Conservation (phyloP, 768 basidiomycete species). For the Panellus pusillus region DNA sequence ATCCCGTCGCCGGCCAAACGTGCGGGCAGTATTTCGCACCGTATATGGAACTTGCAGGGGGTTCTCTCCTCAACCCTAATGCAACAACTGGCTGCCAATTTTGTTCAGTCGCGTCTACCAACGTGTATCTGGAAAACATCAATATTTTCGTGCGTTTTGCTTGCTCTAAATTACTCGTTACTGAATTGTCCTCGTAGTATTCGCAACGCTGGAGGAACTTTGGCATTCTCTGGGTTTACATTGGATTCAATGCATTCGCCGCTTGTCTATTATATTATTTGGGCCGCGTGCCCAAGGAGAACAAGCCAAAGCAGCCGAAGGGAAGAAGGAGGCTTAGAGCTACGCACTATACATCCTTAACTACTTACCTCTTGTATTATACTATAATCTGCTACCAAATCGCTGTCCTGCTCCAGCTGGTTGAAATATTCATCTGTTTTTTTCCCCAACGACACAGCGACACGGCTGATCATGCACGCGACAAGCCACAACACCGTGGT, state of each 20-base stretch:
- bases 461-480: neutral
- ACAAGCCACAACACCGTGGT: neutral
- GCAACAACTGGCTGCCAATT: slow-evolving; percentile 55
- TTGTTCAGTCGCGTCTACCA: slow-evolving; percentile 60
- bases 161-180: slow-evolving; percentile 49
- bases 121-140: slow-evolving; percentile 49
- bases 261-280: slow-evolving; percentile 25
- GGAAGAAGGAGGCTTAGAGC: neutral
- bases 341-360: too few species aligned
- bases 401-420: too few species aligned
- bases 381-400: too few species aligned
- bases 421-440: neutral
- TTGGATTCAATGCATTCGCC: slow-evolving; percentile 46
- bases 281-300: slow-evolving; percentile 18
- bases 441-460: too few species aligned
- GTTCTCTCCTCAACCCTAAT: slow-evolving; percentile 56
- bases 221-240: slow-evolving; percentile 50
- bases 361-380: too few species aligned
- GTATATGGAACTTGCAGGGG: slow-evolving; percentile 52
- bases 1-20: slow-evolving; percentile 52
- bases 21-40: slow-evolving; percentile 52
- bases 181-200: slow-evolving; percentile 50
- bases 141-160: slow-evolving; percentile 62
- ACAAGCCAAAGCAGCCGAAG: slow-evolving; percentile 8
- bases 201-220: slow-evolving; percentile 53